Evolutionary conservation across 106 monocot genomes (phyloP).

Genomic region (Dioscorea zingiberensis): DNA sequence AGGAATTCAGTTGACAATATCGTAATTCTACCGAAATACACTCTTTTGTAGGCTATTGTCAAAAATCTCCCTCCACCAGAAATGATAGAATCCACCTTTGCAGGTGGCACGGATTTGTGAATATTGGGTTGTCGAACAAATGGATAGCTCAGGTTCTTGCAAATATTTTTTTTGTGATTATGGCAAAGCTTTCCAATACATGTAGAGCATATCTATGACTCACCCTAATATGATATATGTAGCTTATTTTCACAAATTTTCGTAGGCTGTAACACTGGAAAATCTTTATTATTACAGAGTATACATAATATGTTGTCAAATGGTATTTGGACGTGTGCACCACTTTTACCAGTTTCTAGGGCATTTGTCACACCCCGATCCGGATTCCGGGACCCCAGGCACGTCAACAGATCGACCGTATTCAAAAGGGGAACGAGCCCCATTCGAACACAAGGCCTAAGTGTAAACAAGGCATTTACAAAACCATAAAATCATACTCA

Average conservation of each 20-base stretch:
- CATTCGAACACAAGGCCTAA: too few species aligned
- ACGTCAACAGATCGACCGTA: too few species aligned
- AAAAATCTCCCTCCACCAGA: constrained; percentile 72
- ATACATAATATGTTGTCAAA: constrained; percentile 75
- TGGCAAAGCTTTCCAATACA: neutral
- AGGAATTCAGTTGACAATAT: neutral
- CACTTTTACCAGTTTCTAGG: constrained; percentile 50
- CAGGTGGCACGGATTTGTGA: constrained; percentile 73
- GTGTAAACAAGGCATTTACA: too few species aligned
- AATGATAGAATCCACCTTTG: constrained; percentile 74
- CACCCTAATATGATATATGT: neutral
- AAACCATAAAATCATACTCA: too few species aligned
- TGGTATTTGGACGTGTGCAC: constrained; percentile 86
- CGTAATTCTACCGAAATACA: neutral
- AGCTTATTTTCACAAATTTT: neutral
- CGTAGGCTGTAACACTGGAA: too few species aligned
- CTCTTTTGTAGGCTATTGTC: constrained; percentile 59
- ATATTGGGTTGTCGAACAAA: constrained; percentile 62
- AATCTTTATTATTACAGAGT: constrained; percentile 34
- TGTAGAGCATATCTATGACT: neutral
- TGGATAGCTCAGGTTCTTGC: constrained; percentile 76
- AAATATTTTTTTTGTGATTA: neutral
- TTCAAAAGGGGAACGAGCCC: too few species aligned
- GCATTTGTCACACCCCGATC: too few species aligned
- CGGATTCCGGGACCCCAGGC: too few species aligned